phyloP scores from a whole-genome alignment of 495 filamentous ascomycete genomes.

The Penicillium argentinense region DNA sequence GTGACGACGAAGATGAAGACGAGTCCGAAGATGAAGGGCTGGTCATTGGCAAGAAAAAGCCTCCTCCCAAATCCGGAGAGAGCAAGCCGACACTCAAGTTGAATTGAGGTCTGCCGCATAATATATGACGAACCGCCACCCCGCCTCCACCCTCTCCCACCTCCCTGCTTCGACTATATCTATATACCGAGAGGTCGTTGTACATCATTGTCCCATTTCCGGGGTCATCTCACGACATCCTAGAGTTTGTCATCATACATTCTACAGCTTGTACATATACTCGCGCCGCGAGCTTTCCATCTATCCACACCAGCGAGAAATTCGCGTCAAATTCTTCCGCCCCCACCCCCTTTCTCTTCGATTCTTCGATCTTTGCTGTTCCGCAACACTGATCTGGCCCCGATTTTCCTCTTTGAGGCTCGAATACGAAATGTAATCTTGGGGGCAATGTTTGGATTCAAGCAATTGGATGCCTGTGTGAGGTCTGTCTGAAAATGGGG shows the following conservation, averaged over 20 bases:
- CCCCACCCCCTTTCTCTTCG: too few relatives aligned
- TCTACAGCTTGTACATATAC: conserved; percentile 33
- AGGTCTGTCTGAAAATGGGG: too few relatives aligned
- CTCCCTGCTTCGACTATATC: conserved; percentile 15
- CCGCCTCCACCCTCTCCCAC: not conserved
- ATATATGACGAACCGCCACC: not conserved
- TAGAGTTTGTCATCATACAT: conserved; percentile 29
- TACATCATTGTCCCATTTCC: conserved; percentile 21
- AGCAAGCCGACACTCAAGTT: conserved; percentile 5
- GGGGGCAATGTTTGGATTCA: conserved; percentile 14
- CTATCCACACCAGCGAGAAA: too few relatives aligned
- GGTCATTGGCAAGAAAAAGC: conserved; percentile 43
- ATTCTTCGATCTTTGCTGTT: conserved; percentile 19
- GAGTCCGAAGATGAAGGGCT: conserved; percentile 54
- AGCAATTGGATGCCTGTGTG: conserved; percentile 8
- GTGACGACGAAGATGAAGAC: conserved; percentile 46
- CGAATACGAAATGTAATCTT: too few relatives aligned
- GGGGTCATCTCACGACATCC: conserved; percentile 10
- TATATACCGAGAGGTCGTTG: conserved; percentile 22
- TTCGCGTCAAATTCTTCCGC: too few relatives aligned
- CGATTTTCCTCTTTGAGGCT: too few relatives aligned
- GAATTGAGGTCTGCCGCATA: not conserved
- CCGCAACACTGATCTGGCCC: too few relatives aligned
- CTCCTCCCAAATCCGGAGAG: conserved; percentile 20
- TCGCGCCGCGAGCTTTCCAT: too few relatives aligned